Base-by-base conservation (phyloP, 108 stramenopile genomes). In the Pelagomonas calceolata region DNA sequence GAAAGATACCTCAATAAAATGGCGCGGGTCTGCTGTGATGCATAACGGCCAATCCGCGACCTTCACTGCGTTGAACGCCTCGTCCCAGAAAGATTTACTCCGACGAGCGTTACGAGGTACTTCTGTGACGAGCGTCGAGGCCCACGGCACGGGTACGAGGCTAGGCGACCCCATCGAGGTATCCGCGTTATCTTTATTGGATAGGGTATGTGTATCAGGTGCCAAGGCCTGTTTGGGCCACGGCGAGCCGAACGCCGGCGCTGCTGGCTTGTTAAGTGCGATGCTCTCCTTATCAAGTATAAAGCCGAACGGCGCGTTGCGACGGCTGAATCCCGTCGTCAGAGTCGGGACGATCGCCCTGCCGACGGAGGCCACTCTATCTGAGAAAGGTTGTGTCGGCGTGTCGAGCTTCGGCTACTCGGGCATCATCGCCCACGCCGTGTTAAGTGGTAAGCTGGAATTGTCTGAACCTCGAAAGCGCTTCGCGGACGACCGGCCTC, bases 161-260 rank as follows among this genome's bases (percentile, higher is more conserved):
- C 71, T 76, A 31, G 76, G 76, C 32, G 76, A 76, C 66, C 71
- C 76, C 17, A 76, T 76, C 76, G 76, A 76, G 35, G 30, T 66
- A 32, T 37, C 65, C 39, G 76, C 71, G 3, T 44, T 76, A 9
- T 45, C 30, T 17, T 66, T 36, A 16, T 26, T 76, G 18, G 64
- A 35, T n/a, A 5, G 34, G 43, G 64, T 64, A 64, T 30, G 33
- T 36, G 16, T 72, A 30, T 64, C 71, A 4, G 68, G 74, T 15
- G 76, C 67, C 68, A 76, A 76, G 71, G 31, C 32, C 33, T 72
- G 34, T 34, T 43, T 76, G 14, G 76, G 76, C 30, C 76, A 76
- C 37, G 32, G 67, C 32, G 76, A 76, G 39, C 64, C 72, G 14
- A 71, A 70, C n/a, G 76, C 76, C 18, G 76, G 76, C 18, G 66